Base-by-base conservation (phyloP, 2,329 filamentous ascomycete genomes). In the Colletotrichum spinosum region DNA sequence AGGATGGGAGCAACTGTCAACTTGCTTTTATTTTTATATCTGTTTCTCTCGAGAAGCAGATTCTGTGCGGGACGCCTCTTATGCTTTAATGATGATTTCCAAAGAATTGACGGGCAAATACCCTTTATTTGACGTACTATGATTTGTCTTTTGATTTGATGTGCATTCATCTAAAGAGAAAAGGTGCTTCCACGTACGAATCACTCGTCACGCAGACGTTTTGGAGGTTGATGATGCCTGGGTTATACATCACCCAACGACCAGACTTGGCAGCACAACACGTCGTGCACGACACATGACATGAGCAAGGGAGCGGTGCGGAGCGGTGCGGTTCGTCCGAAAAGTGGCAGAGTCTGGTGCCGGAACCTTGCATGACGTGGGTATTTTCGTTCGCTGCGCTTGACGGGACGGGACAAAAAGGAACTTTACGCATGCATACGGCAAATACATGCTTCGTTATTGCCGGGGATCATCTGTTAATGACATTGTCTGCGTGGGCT, bases 61-160 rank as follows among this genome's bases (percentile, higher is more conserved):
- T 25, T 44, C 54, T 48, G 54, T 44, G 44, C 46, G 41, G 54
- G 44, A 25, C 33, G 54, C 54, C 37, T 48, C 35, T 34, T 8
- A 56, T 48, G 54, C 48, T 55, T 46, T 56, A 48, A 56, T 56
- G 54, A 56, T 46, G 33, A 45, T 5, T 46, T 56, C 33, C 38
- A 25, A 35, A 56, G 54, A 48, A 56, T 56, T 56, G 42, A 56
- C 25, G 54, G 34, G 53, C 34, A 44, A 38, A n/a, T 42, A 56
- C 54, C 54, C 54, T 44, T 56, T 56, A 10, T n/a, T 56, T 48
- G 25, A 35, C 39, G 37, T 45, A 39, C 34, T 17, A 39, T 6
- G 25, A 25, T 25, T 25, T 25, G 25, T 25, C 25, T 25, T 25
- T 25, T 25, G 25, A 25, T 25, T 25, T 5, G 25, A 25, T 25